These are phyloP conservation scores for Acidiella bohemica DNA, from an alignment of 495 filamentous ascomycete species.

Conservation along the genomic window DNA sequence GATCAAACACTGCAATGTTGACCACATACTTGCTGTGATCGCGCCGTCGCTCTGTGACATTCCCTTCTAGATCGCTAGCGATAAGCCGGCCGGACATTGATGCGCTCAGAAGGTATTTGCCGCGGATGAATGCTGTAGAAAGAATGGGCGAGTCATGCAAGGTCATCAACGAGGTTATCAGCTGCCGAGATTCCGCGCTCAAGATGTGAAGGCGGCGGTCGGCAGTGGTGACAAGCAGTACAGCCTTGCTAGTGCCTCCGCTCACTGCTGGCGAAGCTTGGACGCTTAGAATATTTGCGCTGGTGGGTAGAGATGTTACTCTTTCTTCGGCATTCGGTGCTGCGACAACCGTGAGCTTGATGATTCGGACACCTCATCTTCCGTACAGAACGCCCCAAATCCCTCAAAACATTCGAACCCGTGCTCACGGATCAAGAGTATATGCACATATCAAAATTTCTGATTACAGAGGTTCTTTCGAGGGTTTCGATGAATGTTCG, in stretches of 20 bases:
- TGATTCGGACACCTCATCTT: too few species aligned
- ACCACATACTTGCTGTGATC: conserved; percentile 54
- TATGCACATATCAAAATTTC: too few species aligned
- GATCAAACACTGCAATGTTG: conserved; percentile 35
- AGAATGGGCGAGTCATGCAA: conserved; percentile 50
- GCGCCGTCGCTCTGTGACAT: conserved; percentile 34
- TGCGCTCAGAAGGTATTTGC: conserved; percentile 33
- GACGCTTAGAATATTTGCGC: conserved; percentile 43
- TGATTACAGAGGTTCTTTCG: too few species aligned
- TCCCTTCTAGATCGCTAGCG: conserved; percentile 30
- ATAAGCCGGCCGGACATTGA: conserved; percentile 53
- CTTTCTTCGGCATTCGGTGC: too few species aligned
- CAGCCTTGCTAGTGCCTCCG: neutral
- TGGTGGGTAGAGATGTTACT: too few species aligned
- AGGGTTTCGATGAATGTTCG: too few species aligned
- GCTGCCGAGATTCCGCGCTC: conserved; percentile 25
- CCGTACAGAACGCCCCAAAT: too few species aligned
- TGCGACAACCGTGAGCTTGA: too few species aligned
- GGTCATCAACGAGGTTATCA: conserved; percentile 20
- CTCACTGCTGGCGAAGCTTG: conserved; percentile 23
- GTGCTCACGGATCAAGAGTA: too few species aligned
- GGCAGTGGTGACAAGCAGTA: conserved; percentile 36
- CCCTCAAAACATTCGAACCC: too few species aligned
- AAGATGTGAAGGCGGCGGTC: conserved; percentile 40
- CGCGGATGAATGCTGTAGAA: conserved; percentile 31